phyloP scores from a whole-genome alignment of 148 eudicot genomes.

The Cornus controversa region DNA sequence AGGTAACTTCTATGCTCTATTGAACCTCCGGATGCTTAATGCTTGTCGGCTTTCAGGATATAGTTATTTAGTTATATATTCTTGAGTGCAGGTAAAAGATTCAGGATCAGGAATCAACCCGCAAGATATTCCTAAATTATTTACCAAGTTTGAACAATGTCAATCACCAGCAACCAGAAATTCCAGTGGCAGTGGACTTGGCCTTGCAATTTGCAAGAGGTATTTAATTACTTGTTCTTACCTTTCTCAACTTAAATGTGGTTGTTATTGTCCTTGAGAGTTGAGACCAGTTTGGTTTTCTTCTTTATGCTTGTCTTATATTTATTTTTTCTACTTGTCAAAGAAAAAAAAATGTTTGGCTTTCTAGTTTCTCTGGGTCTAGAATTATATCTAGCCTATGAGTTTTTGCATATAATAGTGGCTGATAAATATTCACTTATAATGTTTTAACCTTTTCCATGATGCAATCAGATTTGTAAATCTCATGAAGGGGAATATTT shows the following conservation, averaged over 20 bases:
- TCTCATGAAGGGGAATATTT: slow-evolving; percentile 90
- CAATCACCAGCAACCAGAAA: slow-evolving; percentile 49
- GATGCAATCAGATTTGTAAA: slow-evolving; percentile 61
- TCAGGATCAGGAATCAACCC: slow-evolving; percentile 79
- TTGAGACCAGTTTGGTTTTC: background rate
- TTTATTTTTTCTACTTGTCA: too few species aligned
- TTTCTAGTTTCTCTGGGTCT: background rate
- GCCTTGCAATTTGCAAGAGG: slow-evolving; percentile 94
- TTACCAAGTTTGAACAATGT: slow-evolving; percentile 72
- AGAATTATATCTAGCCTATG: background rate
- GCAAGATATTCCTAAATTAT: slow-evolving; percentile 80
- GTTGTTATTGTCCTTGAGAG: background rate
- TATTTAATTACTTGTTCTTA: slow-evolving; percentile 20
- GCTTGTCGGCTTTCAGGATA: background rate
- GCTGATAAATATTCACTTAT: background rate
- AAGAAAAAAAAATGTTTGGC: background rate
- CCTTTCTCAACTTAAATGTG: background rate
- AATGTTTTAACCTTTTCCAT: background rate
- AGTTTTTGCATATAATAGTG: background rate
- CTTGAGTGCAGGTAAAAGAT: slow-evolving; percentile 69
- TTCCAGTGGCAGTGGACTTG: slow-evolving; percentile 76
- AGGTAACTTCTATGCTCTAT: background rate
- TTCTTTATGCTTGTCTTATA: background rate
- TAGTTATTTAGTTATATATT: background rate
- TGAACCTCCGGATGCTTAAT: background rate